Conservation (phyloP, 306 rosid genomes). For the Nissolia schottii region DNA sequence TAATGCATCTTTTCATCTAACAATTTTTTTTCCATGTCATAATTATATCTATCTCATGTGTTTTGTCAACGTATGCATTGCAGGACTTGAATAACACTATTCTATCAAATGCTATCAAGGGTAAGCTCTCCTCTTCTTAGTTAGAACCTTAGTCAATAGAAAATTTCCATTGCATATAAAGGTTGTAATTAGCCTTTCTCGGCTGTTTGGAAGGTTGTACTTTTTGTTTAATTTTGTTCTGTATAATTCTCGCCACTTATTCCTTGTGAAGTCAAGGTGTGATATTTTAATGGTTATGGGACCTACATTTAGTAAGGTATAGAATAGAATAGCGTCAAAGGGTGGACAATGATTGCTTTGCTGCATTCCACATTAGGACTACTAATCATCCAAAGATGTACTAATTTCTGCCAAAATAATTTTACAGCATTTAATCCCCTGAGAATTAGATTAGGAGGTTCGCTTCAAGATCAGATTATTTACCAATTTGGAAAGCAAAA, state of each 20-base stretch:
- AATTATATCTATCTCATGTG: neutral
- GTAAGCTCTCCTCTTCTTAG: slow-evolving; percentile 18
- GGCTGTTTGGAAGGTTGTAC: neutral
- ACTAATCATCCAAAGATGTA: neutral
- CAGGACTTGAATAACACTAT: slow-evolving; percentile 53
- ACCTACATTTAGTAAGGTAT: neutral
- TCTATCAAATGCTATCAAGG: slow-evolving; percentile 48
- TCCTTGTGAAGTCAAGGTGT: neutral
- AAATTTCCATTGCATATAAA: neutral
- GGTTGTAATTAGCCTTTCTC: neutral
- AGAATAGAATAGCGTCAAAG: neutral
- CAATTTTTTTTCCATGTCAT: neutral
- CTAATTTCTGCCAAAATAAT: neutral
- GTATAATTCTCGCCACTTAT: neutral
- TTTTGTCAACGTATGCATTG: slow-evolving; percentile 18
- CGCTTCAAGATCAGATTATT: slow-evolving; percentile 50
- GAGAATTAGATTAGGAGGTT: slow-evolving; percentile 74
- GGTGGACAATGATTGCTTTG: neutral
- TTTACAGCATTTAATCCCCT: slow-evolving; percentile 43
- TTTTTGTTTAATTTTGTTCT: neutral
- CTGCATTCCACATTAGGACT: neutral
- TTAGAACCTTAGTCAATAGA: neutral
- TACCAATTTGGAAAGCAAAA: slow-evolving; percentile 42
- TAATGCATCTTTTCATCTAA: neutral
- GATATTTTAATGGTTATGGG: neutral